Percentiles rank a stretch among this genome's conserved stretches.
phyloP scores from a whole-genome alignment of 345 rosid species.

The Citrus inodora region DNA sequence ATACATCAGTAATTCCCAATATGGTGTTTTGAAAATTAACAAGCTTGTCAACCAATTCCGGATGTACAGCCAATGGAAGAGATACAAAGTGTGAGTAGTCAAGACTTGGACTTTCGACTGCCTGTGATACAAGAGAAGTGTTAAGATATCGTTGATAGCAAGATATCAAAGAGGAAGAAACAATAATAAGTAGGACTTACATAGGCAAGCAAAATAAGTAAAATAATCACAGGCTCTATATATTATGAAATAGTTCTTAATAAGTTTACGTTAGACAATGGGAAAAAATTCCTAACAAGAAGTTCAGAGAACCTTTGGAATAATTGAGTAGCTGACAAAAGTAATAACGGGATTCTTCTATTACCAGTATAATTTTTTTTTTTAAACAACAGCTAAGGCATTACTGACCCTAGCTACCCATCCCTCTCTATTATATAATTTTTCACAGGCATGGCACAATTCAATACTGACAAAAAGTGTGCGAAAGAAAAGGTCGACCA shows the following conservation, averaged over 20 bases:
- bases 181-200: neutral
- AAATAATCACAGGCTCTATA: neutral
- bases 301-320: neutral
- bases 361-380: neutral
- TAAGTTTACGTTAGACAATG: neutral
- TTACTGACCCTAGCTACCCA: neutral
- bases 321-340: neutral
- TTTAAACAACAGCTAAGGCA: neutral
- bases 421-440: neutral
- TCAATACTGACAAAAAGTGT: neutral
- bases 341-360: neutral
- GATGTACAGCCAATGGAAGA: slow-evolving; percentile 84
- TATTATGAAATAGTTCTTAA: neutral
- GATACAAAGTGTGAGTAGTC: slow-evolving; percentile 88
- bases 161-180: neutral
- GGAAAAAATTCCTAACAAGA: neutral
- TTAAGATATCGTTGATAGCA: neutral
- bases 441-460: neutral
- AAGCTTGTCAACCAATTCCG: slow-evolving; percentile 74
- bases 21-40: slow-evolving; percentile 64
- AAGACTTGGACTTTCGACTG: slow-evolving; percentile 54
- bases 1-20: slow-evolving; percentile 34
- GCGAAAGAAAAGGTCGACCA: neutral
- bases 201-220: neutral
- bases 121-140: slow-evolving; percentile 36